Conservation (phyloP, 2,329 filamentous ascomycete species). For the Nemania sp. region DNA sequence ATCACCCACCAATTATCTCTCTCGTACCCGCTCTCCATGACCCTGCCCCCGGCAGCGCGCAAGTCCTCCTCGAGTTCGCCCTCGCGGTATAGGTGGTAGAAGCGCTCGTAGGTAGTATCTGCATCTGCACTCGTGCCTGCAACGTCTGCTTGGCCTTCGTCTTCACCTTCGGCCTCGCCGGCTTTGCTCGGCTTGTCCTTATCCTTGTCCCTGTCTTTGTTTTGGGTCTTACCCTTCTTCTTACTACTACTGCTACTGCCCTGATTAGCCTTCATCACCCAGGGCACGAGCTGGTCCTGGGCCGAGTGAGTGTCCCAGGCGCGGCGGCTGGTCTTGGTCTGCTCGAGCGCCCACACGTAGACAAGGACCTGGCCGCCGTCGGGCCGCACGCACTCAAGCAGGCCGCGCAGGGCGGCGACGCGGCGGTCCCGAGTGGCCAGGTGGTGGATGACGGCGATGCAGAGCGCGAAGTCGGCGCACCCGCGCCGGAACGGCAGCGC, state of each 20-base stretch:
- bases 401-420: constrained; percentile 68
- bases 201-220: constrained; percentile 11
- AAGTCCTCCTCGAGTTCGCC: constrained; percentile 87
- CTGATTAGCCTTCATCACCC: constrained; percentile 67
- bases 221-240: neutral
- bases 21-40: constrained; percentile 86
- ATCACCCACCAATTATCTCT: constrained; percentile 99
- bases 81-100: constrained; percentile 89
- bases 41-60: constrained; percentile 69
- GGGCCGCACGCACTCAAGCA: constrained; percentile 67
- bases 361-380: constrained; percentile 69
- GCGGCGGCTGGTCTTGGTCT: constrained; percentile 78
- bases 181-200: constrained; percentile 4
- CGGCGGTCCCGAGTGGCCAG: constrained; percentile 77
- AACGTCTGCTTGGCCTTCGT: neutral
- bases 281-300: constrained; percentile 94
- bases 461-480: constrained; percentile 80
- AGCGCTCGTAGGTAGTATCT: constrained; percentile 72
- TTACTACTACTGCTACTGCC: constrained; percentile 1
- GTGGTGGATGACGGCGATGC: constrained; percentile 93
- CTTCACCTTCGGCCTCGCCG: neutral
- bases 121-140: neutral
- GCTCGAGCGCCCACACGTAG: constrained; percentile 96
- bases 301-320: constrained; percentile 84
- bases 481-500: constrained; percentile 72